These are phyloP conservation scores for Thelonectria rubi DNA, from an alignment of 2,329 filamentous ascomycete genomes.

Conservation along the genomic window DNA sequence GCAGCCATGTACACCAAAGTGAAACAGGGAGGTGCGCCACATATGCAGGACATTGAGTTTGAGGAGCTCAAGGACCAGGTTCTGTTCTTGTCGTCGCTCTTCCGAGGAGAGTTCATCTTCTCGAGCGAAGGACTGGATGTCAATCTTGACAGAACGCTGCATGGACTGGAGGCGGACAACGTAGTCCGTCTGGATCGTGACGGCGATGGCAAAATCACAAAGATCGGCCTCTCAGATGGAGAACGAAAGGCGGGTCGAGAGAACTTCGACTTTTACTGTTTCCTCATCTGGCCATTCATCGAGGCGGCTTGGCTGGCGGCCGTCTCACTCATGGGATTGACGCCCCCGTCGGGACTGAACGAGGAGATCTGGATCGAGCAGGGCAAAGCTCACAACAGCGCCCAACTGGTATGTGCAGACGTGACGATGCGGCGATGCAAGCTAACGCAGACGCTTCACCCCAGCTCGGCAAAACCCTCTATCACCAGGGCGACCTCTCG, in stretches of 20 bases:
- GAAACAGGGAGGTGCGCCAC: constrained; percentile 87
- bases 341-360: constrained; percentile 70
- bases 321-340: constrained; percentile 85
- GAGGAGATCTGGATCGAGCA: constrained; percentile 81
- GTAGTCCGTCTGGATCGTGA: constrained; percentile 75
- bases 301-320: constrained; percentile 93
- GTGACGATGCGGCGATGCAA: not conserved
- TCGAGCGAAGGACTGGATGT: constrained; percentile 81
- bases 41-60: constrained; percentile 81
- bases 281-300: constrained; percentile 98
- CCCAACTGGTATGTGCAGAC: constrained; percentile 71
- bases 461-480: constrained; percentile 94
- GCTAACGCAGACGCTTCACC: constrained; percentile 18
- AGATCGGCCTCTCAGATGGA: constrained; percentile 76
- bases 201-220: constrained; percentile 64
- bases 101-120: constrained; percentile 97
- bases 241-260: constrained; percentile 85
- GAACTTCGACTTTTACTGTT: constrained; percentile 99
- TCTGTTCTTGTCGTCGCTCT: constrained; percentile 89
- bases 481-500: constrained; percentile 94
- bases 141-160: constrained; percentile 84
- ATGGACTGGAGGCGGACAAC: constrained; percentile 78
- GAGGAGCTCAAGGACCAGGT: constrained; percentile 80
- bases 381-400: constrained; percentile 80
- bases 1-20: constrained; percentile 90